Conservation (phyloP, 768 basidiomycete species). For the Mrakia blollopis region DNA sequence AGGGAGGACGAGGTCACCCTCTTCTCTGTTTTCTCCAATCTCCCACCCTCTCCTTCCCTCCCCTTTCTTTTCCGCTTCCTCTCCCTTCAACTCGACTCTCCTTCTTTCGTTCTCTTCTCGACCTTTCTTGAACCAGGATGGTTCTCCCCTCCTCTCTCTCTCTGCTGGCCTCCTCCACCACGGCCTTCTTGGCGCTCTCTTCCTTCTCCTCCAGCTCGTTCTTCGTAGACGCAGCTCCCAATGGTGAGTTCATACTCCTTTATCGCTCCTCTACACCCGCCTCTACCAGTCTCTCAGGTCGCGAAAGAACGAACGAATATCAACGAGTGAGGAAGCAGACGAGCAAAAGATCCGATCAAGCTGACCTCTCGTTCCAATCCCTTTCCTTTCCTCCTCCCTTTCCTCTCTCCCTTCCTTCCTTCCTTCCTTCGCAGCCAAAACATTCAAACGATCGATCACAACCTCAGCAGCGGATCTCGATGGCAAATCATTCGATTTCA, state of each 20-base stretch:
- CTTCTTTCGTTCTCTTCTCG: neutral
- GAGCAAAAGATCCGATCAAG: neutral
- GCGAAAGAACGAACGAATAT: neutral
- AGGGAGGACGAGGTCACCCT: too few relatives aligned
- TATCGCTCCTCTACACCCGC: neutral
- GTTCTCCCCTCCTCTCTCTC: neutral
- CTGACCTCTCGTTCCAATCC: neutral
- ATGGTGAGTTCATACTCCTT: neutral
- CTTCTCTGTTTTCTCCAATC: neutral
- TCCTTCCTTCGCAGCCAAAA: neutral
- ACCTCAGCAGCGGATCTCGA: conserved; percentile 19
- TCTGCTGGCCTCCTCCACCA: neutral
- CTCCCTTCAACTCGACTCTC: neutral
- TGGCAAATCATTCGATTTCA: conserved; percentile 32
- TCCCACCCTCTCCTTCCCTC: neutral
- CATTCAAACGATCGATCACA: conserved; percentile 26
- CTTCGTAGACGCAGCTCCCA: neutral
- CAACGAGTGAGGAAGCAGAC: neutral
- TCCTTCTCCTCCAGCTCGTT: conserved; percentile 5
- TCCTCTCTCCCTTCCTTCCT: neutral
- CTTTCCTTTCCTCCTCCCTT: neutral
- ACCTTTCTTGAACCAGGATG: neutral
- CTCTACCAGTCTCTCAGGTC: neutral
- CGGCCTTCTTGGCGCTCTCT: conserved; percentile 4
- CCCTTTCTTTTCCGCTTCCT: neutral